Evolutionary conservation across 441 rosid species (phyloP).

Genomic region (Pelargonium australe): DNA sequence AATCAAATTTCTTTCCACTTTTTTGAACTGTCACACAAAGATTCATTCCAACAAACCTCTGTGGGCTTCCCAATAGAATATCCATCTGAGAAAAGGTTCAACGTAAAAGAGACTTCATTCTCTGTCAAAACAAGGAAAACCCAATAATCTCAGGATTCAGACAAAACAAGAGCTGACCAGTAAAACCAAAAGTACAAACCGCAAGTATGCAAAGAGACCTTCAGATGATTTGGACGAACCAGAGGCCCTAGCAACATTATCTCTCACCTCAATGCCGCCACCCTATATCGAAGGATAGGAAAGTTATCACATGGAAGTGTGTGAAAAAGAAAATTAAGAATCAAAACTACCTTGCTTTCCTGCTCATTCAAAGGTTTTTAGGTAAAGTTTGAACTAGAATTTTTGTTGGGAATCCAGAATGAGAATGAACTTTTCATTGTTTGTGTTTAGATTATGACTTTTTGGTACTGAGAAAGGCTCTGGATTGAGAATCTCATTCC

Average conservation of each 20-base stretch:
- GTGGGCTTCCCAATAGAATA: constrained; percentile 68
- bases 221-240: constrained; percentile 32
- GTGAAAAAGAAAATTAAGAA: constrained; percentile 5
- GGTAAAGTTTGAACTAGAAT: too few species aligned
- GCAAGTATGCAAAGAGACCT: constrained; percentile 2
- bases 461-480: too few species aligned
- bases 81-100: constrained; percentile 74
- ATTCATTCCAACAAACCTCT: constrained; percentile 50
- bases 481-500: too few species aligned
- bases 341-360: background rate
- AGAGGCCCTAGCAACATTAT: constrained; percentile 27
- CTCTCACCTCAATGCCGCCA: constrained; percentile 24
- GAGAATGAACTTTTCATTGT: too few species aligned
- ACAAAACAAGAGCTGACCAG: constrained; percentile 14
- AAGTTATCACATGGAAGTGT: constrained; percentile 12
- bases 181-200: constrained; percentile 22
- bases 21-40: background rate
- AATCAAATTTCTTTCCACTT: background rate
- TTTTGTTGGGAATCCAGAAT: too few species aligned
- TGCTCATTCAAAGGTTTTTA: too few species aligned
- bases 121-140: constrained; percentile 35
- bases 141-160: constrained; percentile 5
- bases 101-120: constrained; percentile 63
- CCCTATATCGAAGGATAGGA: constrained; percentile 35
- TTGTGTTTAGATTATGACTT: too few species aligned